phyloP scores from a whole-genome alignment of 176 grass and related monocot species.

The Secale cereale region DNA sequence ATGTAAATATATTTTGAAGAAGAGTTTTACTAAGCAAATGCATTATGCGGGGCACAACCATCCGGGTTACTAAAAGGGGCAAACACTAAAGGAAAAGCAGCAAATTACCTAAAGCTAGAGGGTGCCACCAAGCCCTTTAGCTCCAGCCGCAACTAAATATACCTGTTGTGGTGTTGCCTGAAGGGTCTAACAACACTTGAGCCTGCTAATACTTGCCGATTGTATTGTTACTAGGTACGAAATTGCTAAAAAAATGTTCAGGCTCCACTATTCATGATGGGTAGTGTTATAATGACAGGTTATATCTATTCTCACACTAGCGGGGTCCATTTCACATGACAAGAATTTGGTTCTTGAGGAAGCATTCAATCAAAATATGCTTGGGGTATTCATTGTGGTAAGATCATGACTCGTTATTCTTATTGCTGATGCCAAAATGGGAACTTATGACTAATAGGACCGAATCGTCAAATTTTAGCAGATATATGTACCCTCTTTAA shows the following conservation, averaged over 20 bases:
- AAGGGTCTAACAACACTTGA: not conserved
- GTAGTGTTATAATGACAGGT: slow-evolving; percentile 46
- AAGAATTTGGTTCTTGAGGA: slow-evolving; percentile 88
- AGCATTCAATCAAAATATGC: slow-evolving; percentile 84
- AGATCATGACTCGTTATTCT: not conserved
- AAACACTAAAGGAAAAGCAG: not conserved
- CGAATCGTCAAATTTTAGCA: not conserved
- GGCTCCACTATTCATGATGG: not conserved
- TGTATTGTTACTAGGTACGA: not conserved
- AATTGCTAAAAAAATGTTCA: not conserved
- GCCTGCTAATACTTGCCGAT: not conserved
- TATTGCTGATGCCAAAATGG: not conserved
- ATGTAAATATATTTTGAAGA: not conserved
- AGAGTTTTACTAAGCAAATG: not conserved
- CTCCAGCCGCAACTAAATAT: not conserved
- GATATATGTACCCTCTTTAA: not conserved
- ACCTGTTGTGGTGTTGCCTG: not conserved
- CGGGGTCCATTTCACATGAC: slow-evolving; percentile 30
- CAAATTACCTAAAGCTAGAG: no score
- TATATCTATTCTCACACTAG: slow-evolving; percentile 70
- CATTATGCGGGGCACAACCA: not conserved
- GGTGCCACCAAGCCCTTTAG: not conserved
- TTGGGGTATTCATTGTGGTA: slow-evolving; percentile 88
- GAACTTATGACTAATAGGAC: not conserved
- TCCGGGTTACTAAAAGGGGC: not conserved